Percentiles rank a stretch among this genome's conserved stretches.
phyloP scores from a whole-genome alignment of 139 green algal genomes.

The Chlorella vulgaris region DNA sequence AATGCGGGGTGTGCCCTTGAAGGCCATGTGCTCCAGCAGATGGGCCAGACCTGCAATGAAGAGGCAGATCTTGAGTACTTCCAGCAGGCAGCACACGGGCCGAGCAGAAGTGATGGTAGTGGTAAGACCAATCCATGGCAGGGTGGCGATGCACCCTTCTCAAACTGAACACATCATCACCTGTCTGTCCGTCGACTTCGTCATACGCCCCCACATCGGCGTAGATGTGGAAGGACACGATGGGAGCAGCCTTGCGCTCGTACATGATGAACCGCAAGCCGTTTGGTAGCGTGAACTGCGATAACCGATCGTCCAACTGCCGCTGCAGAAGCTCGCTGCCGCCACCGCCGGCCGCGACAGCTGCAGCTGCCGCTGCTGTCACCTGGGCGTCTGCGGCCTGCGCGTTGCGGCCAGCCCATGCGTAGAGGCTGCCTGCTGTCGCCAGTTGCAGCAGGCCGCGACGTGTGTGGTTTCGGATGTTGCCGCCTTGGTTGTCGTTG shows the following conservation, averaged over 20 bases:
- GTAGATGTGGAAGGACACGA: slow-evolving; percentile 79
- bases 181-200: slow-evolving; percentile 74
- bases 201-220: slow-evolving; percentile 79
- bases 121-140: too few species aligned
- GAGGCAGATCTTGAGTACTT: too few species aligned
- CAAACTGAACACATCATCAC: too few species aligned
- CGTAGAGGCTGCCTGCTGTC: slow-evolving; percentile 4
- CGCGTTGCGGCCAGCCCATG: not conserved
- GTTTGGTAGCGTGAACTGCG: slow-evolving; percentile 85
- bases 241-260: slow-evolving; percentile 67
- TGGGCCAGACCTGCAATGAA: slow-evolving; percentile 84
- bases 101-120: not conserved
- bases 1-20: slow-evolving; percentile 73
- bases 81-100: not conserved
- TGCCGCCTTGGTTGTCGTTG: not conserved
- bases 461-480: not conserved
- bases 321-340: slow-evolving; percentile 6
- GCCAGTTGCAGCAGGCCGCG: slow-evolving; percentile 1
- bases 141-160: too few species aligned
- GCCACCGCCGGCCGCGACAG: not conserved
- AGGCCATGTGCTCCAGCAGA: slow-evolving; percentile 89
- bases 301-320: slow-evolving; percentile 60
- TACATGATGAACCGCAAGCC: slow-evolving; percentile 89
- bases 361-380: not conserved
- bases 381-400: not conserved